phyloP scores from a whole-genome alignment of 257 asterid species.

The Haberlea rhodopensis region DNA sequence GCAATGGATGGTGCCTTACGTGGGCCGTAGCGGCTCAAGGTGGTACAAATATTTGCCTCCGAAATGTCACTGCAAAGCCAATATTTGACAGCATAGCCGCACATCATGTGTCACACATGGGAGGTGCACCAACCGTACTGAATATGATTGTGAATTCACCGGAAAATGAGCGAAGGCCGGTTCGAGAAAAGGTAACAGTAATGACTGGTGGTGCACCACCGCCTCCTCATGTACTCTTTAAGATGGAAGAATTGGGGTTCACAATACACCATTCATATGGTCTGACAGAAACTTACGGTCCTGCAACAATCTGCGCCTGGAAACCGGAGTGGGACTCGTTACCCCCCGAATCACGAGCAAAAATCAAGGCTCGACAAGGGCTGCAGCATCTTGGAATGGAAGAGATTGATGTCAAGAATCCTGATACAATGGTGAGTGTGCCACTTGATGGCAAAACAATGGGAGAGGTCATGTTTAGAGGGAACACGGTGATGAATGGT shows the following conservation, averaged over 20 bases:
- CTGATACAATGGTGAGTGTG: conserved; percentile 23
- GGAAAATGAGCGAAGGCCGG: conserved; percentile 9
- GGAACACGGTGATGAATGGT: conserved; percentile 28
- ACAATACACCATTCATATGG: conserved; percentile 23
- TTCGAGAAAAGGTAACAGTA: conserved; percentile 21
- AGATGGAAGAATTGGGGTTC: conserved; percentile 28
- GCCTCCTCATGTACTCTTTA: conserved; percentile 26
- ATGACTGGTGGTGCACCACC: conserved; percentile 32
- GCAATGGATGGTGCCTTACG: conserved; percentile 29
- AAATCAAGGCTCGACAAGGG: conserved; percentile 30
- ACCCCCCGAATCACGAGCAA: conserved; percentile 13
- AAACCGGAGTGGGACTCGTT: conserved; percentile 29
- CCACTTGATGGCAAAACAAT: conserved; percentile 24
- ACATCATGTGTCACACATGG: conserved; percentile 26
- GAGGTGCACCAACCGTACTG: conserved; percentile 26
- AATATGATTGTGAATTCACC: conserved; percentile 27
- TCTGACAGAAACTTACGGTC: conserved; percentile 29
- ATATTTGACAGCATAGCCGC: conserved; percentile 20
- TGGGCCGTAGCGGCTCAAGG: conserved; percentile 31
- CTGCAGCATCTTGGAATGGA: conserved; percentile 31
- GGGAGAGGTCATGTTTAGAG: conserved; percentile 30
- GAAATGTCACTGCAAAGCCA: conserved; percentile 24
- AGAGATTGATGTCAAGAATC: conserved; percentile 26
- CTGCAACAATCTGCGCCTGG: conserved; percentile 28
- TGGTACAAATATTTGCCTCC: conserved; percentile 24